These are phyloP conservation scores for Mallotus japonicus DNA, from an alignment of 441 rosid species.

Conservation along the genomic window DNA sequence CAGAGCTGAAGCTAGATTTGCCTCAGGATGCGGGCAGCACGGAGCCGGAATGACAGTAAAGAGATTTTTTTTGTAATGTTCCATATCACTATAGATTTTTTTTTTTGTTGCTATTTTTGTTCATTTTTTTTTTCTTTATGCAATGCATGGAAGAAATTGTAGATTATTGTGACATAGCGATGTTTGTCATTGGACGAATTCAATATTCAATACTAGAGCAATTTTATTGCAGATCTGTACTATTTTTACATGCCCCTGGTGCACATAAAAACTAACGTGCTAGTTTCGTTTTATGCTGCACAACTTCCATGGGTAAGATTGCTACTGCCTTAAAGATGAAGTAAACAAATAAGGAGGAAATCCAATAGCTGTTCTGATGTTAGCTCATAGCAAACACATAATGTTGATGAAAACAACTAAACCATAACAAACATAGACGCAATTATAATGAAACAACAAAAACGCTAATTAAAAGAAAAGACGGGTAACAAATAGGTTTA, in stretches of 20 bases:
- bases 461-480: too few species aligned
- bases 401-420: too few species aligned
- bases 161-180: slow-evolving; percentile 28
- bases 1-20: slow-evolving; percentile 18
- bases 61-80: slow-evolving; percentile 23
- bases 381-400: too few species aligned
- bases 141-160: slow-evolving; percentile 22
- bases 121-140: not conserved
- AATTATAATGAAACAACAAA: too few species aligned
- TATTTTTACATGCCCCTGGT: not conserved
- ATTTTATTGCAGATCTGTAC: slow-evolving; percentile 8
- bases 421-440: too few species aligned
- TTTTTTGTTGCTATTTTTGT: not conserved
- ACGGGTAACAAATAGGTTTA: too few species aligned
- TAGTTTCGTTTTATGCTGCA: not conserved
- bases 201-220: slow-evolving; percentile 23
- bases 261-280: not conserved
- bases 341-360: too few species aligned
- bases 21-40: slow-evolving; percentile 1
- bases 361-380: too few species aligned
- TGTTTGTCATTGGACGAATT: slow-evolving; percentile 18
- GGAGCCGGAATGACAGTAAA: not conserved
- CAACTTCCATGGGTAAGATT: not conserved
- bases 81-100: slow-evolving; percentile 14
- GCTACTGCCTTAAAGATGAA: too few species aligned